Evolutionary conservation across 2,329 filamentous ascomycete species (phyloP), one percentile per base, ranked within the genome.

Genomic region (Aureobasidium sp.): DNA sequence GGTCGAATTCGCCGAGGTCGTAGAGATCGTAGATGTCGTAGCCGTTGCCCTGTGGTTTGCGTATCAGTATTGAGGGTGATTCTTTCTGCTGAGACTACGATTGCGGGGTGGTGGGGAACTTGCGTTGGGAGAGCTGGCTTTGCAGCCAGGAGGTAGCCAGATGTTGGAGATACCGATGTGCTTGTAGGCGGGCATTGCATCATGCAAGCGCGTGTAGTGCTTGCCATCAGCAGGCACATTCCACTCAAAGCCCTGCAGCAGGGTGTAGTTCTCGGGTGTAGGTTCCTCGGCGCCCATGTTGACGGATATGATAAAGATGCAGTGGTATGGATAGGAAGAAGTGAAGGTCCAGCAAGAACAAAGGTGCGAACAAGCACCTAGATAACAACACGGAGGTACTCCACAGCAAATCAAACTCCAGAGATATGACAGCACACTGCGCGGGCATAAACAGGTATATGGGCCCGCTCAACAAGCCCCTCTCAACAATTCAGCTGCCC

Each of bases 221-320:
- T 78, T 77, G 42, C 82, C 76, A 66, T 88, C 84, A 20, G 80
- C 79, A 2, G 86, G 86, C 6, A 84, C 77, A 67, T 89, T 85
- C 87, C 87, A 89, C 73, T 89, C 87, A 68, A 88, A 89, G 12
- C 78, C 85, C 71, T 89, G 85, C 63, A 89, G 80, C 73, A 89
- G 83, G 58, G 83, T 82, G 42, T 66, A 66, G 62, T 71, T 71
- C n/a, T 69, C 67, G 2, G 68, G 65, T 14, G 65, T 67, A 29
- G 51, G 53, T 44, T 62, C 61, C 47, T 65, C 64, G 27, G 1
- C 49, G 34, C 64, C 64, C 64, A 65, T 65, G 8, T 34, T 63
- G 44, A 39, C 42, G 7, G 22, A 34, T 56, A 9, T 12, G 12
- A 15, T 12, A 27, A 36, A 15, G 36, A 41, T 12, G 6, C 12